Evolutionary conservation across 441 rosid species (phyloP), one percentile per base, ranked within the genome.

Genomic region (Corymbia calophylla): DNA sequence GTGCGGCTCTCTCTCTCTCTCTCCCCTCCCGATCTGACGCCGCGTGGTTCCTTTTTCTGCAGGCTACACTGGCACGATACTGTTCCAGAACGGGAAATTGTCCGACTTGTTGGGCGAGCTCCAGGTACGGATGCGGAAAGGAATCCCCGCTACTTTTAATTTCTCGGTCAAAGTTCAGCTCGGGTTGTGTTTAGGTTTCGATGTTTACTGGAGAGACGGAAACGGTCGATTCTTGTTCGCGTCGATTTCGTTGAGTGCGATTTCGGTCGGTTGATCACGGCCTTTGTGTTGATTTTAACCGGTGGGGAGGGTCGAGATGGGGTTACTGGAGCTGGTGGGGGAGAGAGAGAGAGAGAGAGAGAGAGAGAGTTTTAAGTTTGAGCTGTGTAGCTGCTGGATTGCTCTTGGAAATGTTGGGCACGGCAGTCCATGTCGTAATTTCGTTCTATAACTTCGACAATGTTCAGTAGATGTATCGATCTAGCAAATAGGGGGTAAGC

Each of bases 41-140:
- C 48, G 62, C 89, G 64, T 86, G 87, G 87, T 51, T 14, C 13
- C n/a, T 17, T 44, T 80, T 62, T 7, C 44, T 19, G 25, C 90
- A 97, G 99, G 99, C 23, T 97, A 97, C 88, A 95, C 98, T 7
- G 92, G 96, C 81, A 95, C 99, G 54, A 80, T 97, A 87, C 91
- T 97, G 89, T 27, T 97, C 10, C 94, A 95, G 70, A 96, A 97
- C 88, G 97, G 98, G 10, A 97, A 97, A 92, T 92, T 97, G 92
- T 94, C 99, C 1, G 98, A 97, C 25, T 8, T 97, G 53, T 55
- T 97, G 60, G 96, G 96, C 54, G 97, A 97, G 88, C 90, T 97
- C 85, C 96, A 96, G 97, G 99, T 97, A 88, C 86, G 88, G 35
- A 35, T 7, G 27, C 44, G 31, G 25, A 58, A 23, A 53, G 21